Evolutionary conservation across 2,329 filamentous ascomycete genomes (phyloP).

Genomic region (Ophiostoma populinum): DNA sequence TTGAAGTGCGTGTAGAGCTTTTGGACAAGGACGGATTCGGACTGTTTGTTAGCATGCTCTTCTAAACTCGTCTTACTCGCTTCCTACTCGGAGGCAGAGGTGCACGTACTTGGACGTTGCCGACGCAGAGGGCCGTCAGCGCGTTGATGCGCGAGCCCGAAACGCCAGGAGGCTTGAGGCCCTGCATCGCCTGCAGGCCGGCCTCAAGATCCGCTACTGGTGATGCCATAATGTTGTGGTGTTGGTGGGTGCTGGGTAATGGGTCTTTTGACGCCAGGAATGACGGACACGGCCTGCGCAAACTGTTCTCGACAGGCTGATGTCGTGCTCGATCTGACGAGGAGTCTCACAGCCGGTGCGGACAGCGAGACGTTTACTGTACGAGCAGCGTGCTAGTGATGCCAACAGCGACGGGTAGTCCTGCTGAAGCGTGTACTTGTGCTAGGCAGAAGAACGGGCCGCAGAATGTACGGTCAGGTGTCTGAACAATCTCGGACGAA

Average conservation of each 20-base stretch:
- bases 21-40: constrained; percentile 84
- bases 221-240: constrained; percentile 42
- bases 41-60: constrained; percentile 33
- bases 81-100: not conserved
- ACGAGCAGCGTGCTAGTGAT: too few relatives aligned
- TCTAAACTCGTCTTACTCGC: constrained; percentile 4
- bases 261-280: too few relatives aligned
- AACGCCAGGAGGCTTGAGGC: constrained; percentile 81
- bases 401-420: too few relatives aligned
- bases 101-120: constrained; percentile 64
- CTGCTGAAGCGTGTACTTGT: too few relatives aligned
- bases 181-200: constrained; percentile 79
- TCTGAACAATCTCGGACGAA: too few relatives aligned
- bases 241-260: not conserved
- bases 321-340: too few relatives aligned
- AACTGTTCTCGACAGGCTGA: too few relatives aligned
- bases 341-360: too few relatives aligned
- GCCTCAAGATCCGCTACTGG: constrained; percentile 82
- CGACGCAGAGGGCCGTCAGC: constrained; percentile 74
- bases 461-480: too few relatives aligned
- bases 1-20: constrained; percentile 97
- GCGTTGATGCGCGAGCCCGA: constrained; percentile 81
- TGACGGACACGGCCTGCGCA: too few relatives aligned
- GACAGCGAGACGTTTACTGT: too few relatives aligned
- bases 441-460: too few relatives aligned